These are phyloP conservation scores for Paramecium caudatum DNA, from an alignment of 73 alveolate species.

Conservation along the genomic window DNA sequence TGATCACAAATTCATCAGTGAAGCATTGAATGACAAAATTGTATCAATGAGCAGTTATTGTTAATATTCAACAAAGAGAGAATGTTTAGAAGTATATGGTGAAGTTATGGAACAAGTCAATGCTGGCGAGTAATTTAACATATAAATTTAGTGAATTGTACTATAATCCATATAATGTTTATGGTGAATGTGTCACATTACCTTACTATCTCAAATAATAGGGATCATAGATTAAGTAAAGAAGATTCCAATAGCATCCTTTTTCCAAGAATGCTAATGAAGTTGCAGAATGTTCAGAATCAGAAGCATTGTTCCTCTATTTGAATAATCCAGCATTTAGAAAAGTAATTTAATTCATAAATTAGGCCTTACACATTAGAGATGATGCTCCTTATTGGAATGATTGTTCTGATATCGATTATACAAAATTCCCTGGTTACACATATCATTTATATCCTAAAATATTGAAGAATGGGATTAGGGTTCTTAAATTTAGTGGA, in stretches of 20 bases:
- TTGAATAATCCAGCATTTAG: slow-evolving; percentile 2
- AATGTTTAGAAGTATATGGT: slow-evolving; percentile 14
- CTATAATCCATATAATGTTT: slow-evolving; percentile 60
- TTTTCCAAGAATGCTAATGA: no score
- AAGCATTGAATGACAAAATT: background rate
- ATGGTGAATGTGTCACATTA: slow-evolving; percentile 54
- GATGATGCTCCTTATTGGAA: slow-evolving; percentile 13
- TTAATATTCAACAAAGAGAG: background rate
- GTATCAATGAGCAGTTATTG: background rate
- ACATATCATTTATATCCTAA: slow-evolving; percentile 64
- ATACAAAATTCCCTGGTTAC: slow-evolving; percentile 67
- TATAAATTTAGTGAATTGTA: slow-evolving; percentile 34
- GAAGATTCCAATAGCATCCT: slow-evolving; percentile 9
- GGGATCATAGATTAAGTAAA: background rate
- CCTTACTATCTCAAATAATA: slow-evolving; percentile 67
- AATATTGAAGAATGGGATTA: slow-evolving; percentile 69
- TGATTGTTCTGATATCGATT: background rate
- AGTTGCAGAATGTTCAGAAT: slow-evolving; percentile 40
- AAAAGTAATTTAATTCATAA: background rate
- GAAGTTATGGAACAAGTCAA: background rate
- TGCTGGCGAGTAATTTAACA: slow-evolving; percentile 6
- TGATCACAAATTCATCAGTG: slow-evolving; percentile 22
- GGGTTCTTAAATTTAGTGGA: slow-evolving; percentile 79
- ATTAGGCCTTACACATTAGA: slow-evolving; percentile 11
- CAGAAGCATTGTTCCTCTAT: slow-evolving; percentile 5